Conservation (phyloP, 306 rosid genomes). For the Herpetospermum pedunculosum region DNA sequence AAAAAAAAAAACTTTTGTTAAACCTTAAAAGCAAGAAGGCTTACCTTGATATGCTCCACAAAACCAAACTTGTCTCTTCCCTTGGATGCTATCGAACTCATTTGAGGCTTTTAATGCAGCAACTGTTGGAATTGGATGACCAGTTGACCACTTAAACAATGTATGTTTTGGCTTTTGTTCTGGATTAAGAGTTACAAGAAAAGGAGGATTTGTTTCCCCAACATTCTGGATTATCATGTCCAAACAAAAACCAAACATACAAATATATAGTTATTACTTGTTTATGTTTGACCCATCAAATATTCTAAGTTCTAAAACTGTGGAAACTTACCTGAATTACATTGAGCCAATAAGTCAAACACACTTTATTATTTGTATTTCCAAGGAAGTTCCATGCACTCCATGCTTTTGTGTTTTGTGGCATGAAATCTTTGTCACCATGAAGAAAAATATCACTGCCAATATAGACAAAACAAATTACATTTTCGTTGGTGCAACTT, state of each 20-base stretch:
- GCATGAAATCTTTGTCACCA: slow-evolving; percentile 76
- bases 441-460: slow-evolving; percentile 90
- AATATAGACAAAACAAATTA: slow-evolving; percentile 21
- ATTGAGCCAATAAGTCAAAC: slow-evolving; percentile 85
- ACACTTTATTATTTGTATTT: slow-evolving; percentile 38
- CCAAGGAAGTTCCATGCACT: slow-evolving; percentile 93
- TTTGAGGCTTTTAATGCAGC: slow-evolving; percentile 62
- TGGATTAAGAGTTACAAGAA: slow-evolving; percentile 79
- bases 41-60: slow-evolving; percentile 76
- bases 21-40: neutral
- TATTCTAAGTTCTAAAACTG: too few relatives aligned
- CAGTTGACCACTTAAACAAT: slow-evolving; percentile 70
- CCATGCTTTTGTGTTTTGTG: slow-evolving; percentile 84
- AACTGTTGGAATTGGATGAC: slow-evolving; percentile 83
- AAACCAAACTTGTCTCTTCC: slow-evolving; percentile 78
- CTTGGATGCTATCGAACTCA: slow-evolving; percentile 60
- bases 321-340: slow-evolving; percentile 61
- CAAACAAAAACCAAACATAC: too few relatives aligned
- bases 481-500: too few relatives aligned
- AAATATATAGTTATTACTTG: too few relatives aligned
- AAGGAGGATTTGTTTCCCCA: slow-evolving; percentile 42
- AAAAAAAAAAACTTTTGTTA: too few relatives aligned
- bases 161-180: slow-evolving; percentile 47
- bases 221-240: slow-evolving; percentile 42
- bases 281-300: too few relatives aligned